Evolutionary conservation across 768 basidiomycete species (phyloP).

Genomic region (Erythrobasidium yunnanense): DNA sequence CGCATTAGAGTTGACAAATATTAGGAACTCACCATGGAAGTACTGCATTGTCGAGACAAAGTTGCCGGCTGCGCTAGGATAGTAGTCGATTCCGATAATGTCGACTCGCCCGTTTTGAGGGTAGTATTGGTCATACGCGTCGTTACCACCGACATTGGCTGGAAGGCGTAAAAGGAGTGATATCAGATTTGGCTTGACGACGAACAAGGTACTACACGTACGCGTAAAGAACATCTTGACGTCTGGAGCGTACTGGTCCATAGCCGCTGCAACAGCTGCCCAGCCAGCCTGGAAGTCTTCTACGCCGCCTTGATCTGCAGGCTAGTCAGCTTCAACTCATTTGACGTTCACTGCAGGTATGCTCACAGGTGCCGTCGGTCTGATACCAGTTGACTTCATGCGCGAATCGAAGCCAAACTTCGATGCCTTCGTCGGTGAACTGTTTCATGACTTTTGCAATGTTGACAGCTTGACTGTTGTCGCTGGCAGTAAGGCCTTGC

Average conservation of each 20-base stretch:
- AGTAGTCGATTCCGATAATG: constrained; percentile 30
- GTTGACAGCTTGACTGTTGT: constrained; percentile 35
- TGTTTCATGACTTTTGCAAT: constrained; percentile 38
- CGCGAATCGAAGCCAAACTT: constrained; percentile 39
- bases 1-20: no score
- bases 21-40: no score
- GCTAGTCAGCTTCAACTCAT: background rate
- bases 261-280: constrained; percentile 34
- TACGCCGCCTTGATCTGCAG: constrained; percentile 34
- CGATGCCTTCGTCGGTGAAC: constrained; percentile 38
- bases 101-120: constrained; percentile 31
- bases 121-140: constrained; percentile 35
- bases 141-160: constrained; percentile 27
- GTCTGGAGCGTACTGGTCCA: constrained; percentile 30
- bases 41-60: constrained; percentile 30
- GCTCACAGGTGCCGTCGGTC: constrained; percentile 17
- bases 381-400: constrained; percentile 37
- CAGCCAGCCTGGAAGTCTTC: constrained; percentile 37
- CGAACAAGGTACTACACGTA: background rate
- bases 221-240: constrained; percentile 37
- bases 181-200: background rate
- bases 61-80: constrained; percentile 29
- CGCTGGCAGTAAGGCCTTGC: constrained; percentile 29
- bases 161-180: background rate
- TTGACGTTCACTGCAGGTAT: background rate